phyloP scores from a whole-genome alignment of 2,329 filamentous ascomycete species.

The Botrytis pseudocinerea region DNA sequence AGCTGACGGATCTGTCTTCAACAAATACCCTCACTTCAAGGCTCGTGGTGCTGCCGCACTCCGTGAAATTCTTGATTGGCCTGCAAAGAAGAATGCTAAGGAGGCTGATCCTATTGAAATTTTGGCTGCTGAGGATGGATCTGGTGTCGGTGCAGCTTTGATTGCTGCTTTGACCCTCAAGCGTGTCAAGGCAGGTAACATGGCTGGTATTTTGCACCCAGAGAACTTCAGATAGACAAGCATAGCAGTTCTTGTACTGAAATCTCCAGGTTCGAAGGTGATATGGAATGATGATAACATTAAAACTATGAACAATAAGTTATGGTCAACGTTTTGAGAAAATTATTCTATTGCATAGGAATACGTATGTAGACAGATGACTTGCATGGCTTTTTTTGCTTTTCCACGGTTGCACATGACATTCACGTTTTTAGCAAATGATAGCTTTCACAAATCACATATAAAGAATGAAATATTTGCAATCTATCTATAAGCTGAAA shows the following conservation, averaged over 20 bases:
- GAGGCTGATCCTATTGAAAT: constrained; percentile 87
- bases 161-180: constrained; percentile 76
- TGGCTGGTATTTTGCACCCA: constrained; percentile 64
- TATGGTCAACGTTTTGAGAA: background rate
- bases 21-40: constrained; percentile 99
- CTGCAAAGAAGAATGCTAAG: constrained; percentile 64
- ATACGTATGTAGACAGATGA: constrained; percentile 1
- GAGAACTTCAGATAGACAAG: constrained; percentile 56
- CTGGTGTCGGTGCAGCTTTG: constrained; percentile 92
- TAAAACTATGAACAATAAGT: background rate
- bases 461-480: background rate
- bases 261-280: background rate
- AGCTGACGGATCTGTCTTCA: constrained; percentile 96
- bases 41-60: constrained; percentile 84
- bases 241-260: background rate
- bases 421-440: background rate
- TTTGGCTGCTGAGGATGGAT: constrained; percentile 89
- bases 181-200: constrained; percentile 62
- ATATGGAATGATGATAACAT: constrained; percentile 9
- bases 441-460: background rate
- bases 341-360: background rate
- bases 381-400: background rate
- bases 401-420: background rate
- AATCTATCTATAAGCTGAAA: background rate
- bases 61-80: constrained; percentile 94